Evolutionary conservation across 2,329 filamentous ascomycete species (phyloP).

Genomic region (Fusarium redolens): DNA sequence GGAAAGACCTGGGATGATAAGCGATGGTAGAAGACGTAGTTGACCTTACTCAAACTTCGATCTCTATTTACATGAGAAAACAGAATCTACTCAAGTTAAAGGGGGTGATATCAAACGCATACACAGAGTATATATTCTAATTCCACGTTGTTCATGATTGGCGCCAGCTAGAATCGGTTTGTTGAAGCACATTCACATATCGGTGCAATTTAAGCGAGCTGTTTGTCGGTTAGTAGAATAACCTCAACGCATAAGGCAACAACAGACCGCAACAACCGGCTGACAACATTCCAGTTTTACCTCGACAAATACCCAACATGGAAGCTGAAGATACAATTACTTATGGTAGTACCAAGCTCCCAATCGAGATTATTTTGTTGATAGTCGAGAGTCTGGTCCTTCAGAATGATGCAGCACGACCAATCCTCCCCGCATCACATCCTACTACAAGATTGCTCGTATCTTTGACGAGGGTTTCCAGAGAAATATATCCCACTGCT

Average conservation of each 20-base stretch:
- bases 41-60: no score
- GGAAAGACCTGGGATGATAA: no score
- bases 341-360: rapidly evolving
- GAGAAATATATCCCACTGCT: background rate
- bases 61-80: no score
- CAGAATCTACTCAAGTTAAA: no score
- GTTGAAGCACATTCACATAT: background rate
- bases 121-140: background rate
- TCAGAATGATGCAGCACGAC: rapidly evolving
- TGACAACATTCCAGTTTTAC: background rate
- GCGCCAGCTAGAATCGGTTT: no score
- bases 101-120: background rate
- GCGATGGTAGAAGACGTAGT: no score
- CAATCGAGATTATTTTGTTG: conserved; percentile 22
- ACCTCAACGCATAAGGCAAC: background rate
- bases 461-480: conserved; percentile 19
- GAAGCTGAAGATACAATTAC: rapidly evolving
- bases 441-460: conserved; percentile 11
- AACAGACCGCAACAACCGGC: background rate
- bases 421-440: conserved; percentile 17
- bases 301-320: background rate
- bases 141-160: no score
- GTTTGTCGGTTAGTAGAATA: background rate
- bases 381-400: conserved; percentile 16
- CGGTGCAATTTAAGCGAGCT: background rate